Evolutionary conservation across 148 eudicot genomes (phyloP).

Genomic region (Heliosperma pusillum): DNA sequence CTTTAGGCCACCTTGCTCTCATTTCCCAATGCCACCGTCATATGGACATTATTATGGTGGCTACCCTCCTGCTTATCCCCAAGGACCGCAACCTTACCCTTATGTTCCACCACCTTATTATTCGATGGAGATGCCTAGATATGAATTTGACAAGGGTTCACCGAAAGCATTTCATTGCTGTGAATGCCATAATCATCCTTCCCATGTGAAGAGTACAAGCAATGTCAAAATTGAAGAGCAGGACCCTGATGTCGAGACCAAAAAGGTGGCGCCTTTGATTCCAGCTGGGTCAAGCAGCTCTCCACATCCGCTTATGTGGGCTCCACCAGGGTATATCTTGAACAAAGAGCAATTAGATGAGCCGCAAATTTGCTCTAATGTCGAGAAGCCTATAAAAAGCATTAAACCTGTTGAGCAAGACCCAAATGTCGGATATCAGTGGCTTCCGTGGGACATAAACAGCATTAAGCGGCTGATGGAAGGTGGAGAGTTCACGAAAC

Average conservation of each 20-base stretch:
- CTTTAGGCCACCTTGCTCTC: constrained; percentile 45
- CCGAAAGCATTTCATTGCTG: constrained; percentile 45
- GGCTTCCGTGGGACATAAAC: constrained; percentile 41
- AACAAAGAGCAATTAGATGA: constrained; percentile 21
- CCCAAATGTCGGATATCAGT: constrained; percentile 28
- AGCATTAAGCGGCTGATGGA: constrained; percentile 27
- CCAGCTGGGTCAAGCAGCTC: constrained; percentile 29
- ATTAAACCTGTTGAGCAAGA: constrained; percentile 18
- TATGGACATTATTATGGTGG: constrained; percentile 29
- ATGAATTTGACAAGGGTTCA: constrained; percentile 43
- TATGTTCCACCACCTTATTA: constrained; percentile 46
- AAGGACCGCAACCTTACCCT: constrained; percentile 39
- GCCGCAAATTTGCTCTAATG: neutral
- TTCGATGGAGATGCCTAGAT: constrained; percentile 43
- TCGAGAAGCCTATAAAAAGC: constrained; percentile 11
- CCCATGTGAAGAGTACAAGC: constrained; percentile 34
- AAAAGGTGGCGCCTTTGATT: constrained; percentile 28
- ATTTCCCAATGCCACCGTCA: constrained; percentile 32
- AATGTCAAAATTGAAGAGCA: constrained; percentile 49
- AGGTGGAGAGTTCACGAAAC: constrained; percentile 29
- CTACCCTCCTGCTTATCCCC: constrained; percentile 32
- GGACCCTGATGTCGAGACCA: constrained; percentile 36
- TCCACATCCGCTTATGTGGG: constrained; percentile 44
- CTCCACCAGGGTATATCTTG: constrained; percentile 40
- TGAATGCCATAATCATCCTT: constrained; percentile 44